Percentiles rank a stretch among this genome's conserved stretches.
Evolutionary conservation across 2,329 filamentous ascomycete species (phyloP).

Genomic region (Neonectria hederae): DNA sequence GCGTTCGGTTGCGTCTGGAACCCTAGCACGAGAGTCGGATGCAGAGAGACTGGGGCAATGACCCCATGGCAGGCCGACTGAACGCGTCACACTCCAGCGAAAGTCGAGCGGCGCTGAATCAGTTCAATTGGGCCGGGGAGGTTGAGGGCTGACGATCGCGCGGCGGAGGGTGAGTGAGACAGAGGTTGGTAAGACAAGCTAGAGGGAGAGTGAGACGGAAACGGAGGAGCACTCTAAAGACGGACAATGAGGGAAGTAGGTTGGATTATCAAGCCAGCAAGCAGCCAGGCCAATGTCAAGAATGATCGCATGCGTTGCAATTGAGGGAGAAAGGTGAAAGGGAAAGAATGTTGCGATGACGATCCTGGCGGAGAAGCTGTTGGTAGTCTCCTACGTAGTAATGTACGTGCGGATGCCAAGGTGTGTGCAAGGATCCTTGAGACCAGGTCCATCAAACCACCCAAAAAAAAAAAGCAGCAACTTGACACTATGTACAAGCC

Average conservation of each 20-base stretch:
- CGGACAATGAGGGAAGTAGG: background rate
- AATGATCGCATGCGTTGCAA: background rate
- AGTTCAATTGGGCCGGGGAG: background rate
- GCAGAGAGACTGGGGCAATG: conserved; percentile 9
- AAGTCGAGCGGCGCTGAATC: conserved; percentile 2
- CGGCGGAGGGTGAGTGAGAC: conserved; percentile 1
- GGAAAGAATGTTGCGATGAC: background rate
- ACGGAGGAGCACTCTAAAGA: background rate
- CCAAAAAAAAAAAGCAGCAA: background rate
- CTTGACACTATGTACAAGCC: background rate
- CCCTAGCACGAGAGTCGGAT: conserved; percentile 6
- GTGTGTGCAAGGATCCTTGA: background rate
- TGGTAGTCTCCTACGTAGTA: background rate
- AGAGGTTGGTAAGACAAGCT: background rate
- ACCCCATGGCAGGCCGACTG: conserved; percentile 21
- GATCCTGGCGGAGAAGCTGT: background rate
- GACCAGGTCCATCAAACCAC: background rate
- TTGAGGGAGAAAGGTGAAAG: background rate
- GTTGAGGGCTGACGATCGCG: background rate
- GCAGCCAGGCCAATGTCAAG: background rate
- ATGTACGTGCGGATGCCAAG: background rate
- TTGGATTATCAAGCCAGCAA: background rate
- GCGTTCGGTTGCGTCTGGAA: background rate
- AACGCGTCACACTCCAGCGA: background rate
- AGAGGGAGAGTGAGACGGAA: background rate